These are phyloP conservation scores for Geranium brycei DNA, from an alignment of 345 rosid species.

Conservation along the genomic window DNA sequence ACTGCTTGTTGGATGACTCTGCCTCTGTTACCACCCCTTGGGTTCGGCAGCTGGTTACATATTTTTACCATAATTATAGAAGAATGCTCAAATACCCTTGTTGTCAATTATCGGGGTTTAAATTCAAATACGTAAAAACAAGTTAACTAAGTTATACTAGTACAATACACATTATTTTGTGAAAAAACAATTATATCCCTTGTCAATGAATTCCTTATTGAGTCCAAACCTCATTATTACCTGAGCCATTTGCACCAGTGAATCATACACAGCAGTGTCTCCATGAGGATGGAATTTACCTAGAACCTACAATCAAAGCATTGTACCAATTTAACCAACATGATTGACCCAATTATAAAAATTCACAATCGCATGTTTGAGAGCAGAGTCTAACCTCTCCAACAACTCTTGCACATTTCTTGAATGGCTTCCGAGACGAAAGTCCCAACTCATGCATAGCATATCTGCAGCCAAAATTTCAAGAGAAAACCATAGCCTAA, in stretches of 20 bases:
- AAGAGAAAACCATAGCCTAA: neutral
- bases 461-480: constrained; percentile 30
- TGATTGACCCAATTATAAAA: neutral
- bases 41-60: too few relatives aligned
- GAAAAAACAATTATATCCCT: too few relatives aligned
- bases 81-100: too few relatives aligned
- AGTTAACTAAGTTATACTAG: too few relatives aligned
- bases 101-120: too few relatives aligned
- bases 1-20: too few relatives aligned
- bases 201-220: too few relatives aligned
- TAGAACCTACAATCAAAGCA: constrained; percentile 43
- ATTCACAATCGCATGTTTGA: neutral
- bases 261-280: constrained; percentile 83
- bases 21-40: too few relatives aligned
- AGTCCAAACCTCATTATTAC: constrained; percentile 19
- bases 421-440: constrained; percentile 76
- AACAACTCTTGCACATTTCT: constrained; percentile 96
- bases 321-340: neutral
- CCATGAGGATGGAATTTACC: constrained; percentile 99
- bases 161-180: too few relatives aligned
- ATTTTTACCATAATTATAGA: too few relatives aligned
- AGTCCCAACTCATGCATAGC: constrained; percentile 97
- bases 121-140: too few relatives aligned
- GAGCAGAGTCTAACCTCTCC: constrained; percentile 52
- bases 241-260: constrained; percentile 98